These are phyloP conservation scores for Phenoliferia sp. DNA, from an alignment of 1,284 basidiomycete genomes.

Conservation along the genomic window DNA sequence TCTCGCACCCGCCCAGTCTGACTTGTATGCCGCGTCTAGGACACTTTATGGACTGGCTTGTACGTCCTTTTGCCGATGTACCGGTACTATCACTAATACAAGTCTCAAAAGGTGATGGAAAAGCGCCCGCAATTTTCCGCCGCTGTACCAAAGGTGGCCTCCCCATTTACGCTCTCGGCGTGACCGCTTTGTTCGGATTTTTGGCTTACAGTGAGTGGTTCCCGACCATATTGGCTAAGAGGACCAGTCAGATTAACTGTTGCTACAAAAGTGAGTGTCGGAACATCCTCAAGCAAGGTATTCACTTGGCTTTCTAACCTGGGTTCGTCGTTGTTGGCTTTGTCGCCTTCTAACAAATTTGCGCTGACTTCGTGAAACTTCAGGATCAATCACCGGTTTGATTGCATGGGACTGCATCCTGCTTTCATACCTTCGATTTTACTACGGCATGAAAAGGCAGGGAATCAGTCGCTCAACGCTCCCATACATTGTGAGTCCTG, in stretches of 20 bases:
- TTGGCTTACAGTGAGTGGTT: constrained; percentile 43
- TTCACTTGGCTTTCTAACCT: constrained; percentile 37
- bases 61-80: constrained; percentile 15
- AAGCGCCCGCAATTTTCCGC: constrained; percentile 56
- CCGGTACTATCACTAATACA: neutral
- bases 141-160: constrained; percentile 68
- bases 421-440: constrained; percentile 67
- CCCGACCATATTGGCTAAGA: neutral
- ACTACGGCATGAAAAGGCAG: constrained; percentile 57
- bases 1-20: too few relatives aligned
- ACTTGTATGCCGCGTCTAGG: constrained; percentile 52
- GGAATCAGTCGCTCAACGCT: constrained; percentile 54
- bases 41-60: constrained; percentile 50
- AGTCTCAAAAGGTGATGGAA: constrained; percentile 53
- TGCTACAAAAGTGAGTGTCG: constrained; percentile 41
- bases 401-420: constrained; percentile 44
- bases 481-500: constrained; percentile 48
- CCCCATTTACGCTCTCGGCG: constrained; percentile 57
- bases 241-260: neutral
- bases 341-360: neutral
- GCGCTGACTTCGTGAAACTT: constrained; percentile 23
- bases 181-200: constrained; percentile 51
- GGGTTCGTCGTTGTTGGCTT: constrained; percentile 35
- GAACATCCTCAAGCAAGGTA: constrained; percentile 35
- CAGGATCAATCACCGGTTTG: constrained; percentile 42